Evolutionary conservation across 176 grass and related monocot genomes (phyloP), one percentile per base, ranked within the genome.

Genomic region (Musa itinerans): DNA sequence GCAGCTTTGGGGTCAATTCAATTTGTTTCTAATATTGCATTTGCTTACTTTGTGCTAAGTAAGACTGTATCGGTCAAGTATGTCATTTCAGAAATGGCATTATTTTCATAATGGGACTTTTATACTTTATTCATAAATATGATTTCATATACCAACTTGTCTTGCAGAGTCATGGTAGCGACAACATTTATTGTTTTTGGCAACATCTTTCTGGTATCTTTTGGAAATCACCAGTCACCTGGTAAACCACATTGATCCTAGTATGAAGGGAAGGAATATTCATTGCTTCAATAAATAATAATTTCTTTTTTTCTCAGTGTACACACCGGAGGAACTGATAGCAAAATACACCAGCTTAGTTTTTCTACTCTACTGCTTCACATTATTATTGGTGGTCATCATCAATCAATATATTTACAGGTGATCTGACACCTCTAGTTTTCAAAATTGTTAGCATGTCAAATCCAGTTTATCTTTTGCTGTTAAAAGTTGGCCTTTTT

Each of bases 171-270:
- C 69, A 89, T 93, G 79, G 86, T 88, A 76, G 90, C 87, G 17
- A 97, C 88, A 75, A 79, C 81, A 10, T 92, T 92, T 89, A 90
- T 92, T 72, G 90, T 98, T 82, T 93, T 86, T 50, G 95, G 95
- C 71, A 98, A 98, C 66, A 65, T 89, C 69, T 98, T 93, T 78
- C 86, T 98, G 75, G 95, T 98, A 84, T 98, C 90, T 23, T 98
- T 93, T 4, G 94, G 90, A 68, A 98, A 98, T 87, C 95, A 98
- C 72, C 95, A 93, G 74, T 98, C 95, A 78, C 95, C 90, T 76
- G 95, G 95, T 98, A 93, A 34, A 73, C 65, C 48, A 58, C 68
- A 76, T 79, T 83, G 9, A 75, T 65, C 29, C 15, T 34, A 19
- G 29, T 34, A 8, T 51, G 13, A 50, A 73, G 72, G 21, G 17